These are phyloP conservation scores for Penicillium turbatum DNA, from an alignment of 495 filamentous ascomycete species.

Conservation along the genomic window DNA sequence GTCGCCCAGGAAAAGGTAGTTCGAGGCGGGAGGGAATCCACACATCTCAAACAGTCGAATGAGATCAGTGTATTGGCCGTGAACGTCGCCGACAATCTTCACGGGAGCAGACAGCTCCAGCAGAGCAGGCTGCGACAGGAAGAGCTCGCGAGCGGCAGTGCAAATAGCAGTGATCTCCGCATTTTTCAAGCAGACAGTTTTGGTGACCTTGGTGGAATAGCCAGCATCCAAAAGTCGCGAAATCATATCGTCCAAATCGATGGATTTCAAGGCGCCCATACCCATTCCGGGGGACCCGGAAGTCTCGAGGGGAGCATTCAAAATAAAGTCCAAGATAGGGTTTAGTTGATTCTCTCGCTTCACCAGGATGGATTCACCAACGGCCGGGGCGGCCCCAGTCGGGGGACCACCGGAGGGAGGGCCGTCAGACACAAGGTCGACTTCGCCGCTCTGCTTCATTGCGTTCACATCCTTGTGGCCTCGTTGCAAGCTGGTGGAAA, in stretches of 20 bases:
- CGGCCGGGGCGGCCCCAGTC: constrained; percentile 48
- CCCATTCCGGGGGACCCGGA: constrained; percentile 45
- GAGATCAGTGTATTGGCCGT: constrained; percentile 96
- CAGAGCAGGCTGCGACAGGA: constrained; percentile 87
- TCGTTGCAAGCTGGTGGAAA: constrained; percentile 69
- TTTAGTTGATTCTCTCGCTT: constrained; percentile 70
- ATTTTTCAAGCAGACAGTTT: constrained; percentile 94
- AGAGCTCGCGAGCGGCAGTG: constrained; percentile 76
- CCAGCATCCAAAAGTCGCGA: constrained; percentile 88
- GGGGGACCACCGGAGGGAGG: constrained; percentile 63
- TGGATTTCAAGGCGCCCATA: constrained; percentile 74
- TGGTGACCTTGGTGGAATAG: constrained; percentile 95
- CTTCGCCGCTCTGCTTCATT: constrained; percentile 82
- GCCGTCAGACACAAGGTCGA: constrained; percentile 92
- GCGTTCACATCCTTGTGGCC: constrained; percentile 74
- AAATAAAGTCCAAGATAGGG: constrained; percentile 51
- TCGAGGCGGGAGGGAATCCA: constrained; percentile 88
- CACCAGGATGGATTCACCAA: constrained; percentile 60
- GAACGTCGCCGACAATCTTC: constrained; percentile 97
- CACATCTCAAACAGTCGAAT: constrained; percentile 99
- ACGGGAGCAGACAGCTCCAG: constrained; percentile 93
- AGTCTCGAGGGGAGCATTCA: constrained; percentile 39
- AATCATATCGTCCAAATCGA: constrained; percentile 97
- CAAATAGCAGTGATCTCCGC: constrained; percentile 95
- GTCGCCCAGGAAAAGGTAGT: constrained; percentile 95